A percentile compares a stretch with the other conserved stretches of the same genome.
Evolutionary conservation across 192 early-diverging fungal species (phyloP).

Genomic region (Mortierella claussenii): DNA sequence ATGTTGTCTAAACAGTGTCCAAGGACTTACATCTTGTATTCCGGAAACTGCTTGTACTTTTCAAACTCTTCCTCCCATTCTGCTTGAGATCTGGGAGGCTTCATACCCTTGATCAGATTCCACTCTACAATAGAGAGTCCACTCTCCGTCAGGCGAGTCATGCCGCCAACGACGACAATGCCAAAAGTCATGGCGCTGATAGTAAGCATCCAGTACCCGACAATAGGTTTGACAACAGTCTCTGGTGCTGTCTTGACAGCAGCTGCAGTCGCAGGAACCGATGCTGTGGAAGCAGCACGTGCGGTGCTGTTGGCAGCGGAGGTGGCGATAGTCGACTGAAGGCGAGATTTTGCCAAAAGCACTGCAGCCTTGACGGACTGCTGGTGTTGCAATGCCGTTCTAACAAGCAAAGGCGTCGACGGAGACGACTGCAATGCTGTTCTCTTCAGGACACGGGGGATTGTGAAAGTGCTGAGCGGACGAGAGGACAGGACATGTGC

Average conservation of each 20-base stretch:
- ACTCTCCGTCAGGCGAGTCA: constrained; percentile 97
- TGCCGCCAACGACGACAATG: constrained; percentile 93
- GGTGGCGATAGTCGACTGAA: constrained; percentile 37
- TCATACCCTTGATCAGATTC: constrained; percentile 95
- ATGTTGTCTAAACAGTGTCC: not conserved
- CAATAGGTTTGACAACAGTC: constrained; percentile 61
- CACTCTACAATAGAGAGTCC: constrained; percentile 97
- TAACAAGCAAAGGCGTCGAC: not conserved
- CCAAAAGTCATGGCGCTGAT: constrained; percentile 90
- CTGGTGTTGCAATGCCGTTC: constrained; percentile 2
- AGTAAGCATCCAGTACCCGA: constrained; percentile 95
- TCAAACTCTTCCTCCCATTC: constrained; percentile 96
- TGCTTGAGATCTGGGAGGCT: constrained; percentile 82
- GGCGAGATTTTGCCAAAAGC: constrained; percentile 39
- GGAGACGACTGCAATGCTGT: not conserved
- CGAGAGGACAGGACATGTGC: constrained; percentile 1
- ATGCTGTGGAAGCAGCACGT: constrained; percentile 9
- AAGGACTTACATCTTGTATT: constrained; percentile 87
- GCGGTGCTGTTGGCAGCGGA: not conserved
- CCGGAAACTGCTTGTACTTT: constrained; percentile 98
- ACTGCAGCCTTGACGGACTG: constrained; percentile 2
- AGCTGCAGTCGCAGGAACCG: constrained; percentile 4
- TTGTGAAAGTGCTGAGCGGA: constrained; percentile 10
- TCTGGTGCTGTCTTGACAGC: constrained; percentile 7
- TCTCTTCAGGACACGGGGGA: constrained; percentile 2